These are phyloP conservation scores for Silene noctiflora DNA, from an alignment of 179 eudicot species.

Conservation along the genomic window DNA sequence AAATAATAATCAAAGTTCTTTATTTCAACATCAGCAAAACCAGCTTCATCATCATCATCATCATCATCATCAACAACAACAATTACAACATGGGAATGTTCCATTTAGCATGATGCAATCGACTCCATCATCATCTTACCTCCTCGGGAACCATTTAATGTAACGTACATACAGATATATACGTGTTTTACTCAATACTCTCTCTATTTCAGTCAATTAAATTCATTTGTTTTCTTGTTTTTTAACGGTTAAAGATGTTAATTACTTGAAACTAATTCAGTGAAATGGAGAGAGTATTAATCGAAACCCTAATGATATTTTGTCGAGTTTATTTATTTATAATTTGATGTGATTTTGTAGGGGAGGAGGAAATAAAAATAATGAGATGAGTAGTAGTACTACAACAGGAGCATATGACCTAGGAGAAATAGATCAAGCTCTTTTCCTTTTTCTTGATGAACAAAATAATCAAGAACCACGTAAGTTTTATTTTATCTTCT, in stretches of 20 bases:
- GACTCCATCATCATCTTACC: constrained; percentile 29
- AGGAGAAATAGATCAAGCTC: constrained; percentile 83
- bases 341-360: not conserved
- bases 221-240: too few relatives aligned
- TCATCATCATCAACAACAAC: constrained; percentile 4
- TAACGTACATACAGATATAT: not conserved
- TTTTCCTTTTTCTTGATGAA: constrained; percentile 66
- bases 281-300: not conserved
- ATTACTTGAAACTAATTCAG: too few relatives aligned
- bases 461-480: constrained; percentile 54
- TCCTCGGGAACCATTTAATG: constrained; percentile 22
- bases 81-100: constrained; percentile 23
- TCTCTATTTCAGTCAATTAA: not conserved
- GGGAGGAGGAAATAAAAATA: constrained; percentile 11
- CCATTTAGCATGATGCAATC: constrained; percentile 36
- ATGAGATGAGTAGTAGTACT: constrained; percentile 13
- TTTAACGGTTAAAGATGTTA: too few relatives aligned
- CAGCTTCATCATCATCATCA: constrained; percentile 10
- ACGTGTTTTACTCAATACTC: not conserved
- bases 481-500: constrained; percentile 28
- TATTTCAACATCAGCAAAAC: constrained; percentile 9
- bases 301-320: not conserved
- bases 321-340: not conserved
- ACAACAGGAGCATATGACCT: constrained; percentile 58
- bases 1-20: constrained; percentile 4